A percentile compares a stretch with the other conserved stretches of the same genome.
phyloP scores from a whole-genome alignment of 345 rosid genomes.

The Xanthoceras sorbifolium region DNA sequence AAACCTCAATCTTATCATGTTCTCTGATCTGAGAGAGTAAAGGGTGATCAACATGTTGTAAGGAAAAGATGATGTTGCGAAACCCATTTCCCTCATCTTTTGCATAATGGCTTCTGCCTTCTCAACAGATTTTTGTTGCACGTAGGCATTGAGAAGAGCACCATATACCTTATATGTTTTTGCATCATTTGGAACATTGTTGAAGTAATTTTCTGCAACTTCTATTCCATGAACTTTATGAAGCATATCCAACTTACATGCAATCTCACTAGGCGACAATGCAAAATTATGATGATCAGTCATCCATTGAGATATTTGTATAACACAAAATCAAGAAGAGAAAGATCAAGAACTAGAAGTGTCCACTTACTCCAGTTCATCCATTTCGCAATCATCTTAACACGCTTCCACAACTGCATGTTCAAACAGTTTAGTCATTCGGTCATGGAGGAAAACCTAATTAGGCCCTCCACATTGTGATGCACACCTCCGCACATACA shows the following conservation, averaged over 20 bases:
- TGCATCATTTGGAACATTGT: constrained; percentile 12
- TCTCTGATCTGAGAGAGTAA: constrained; percentile 18
- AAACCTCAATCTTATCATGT: constrained; percentile 25
- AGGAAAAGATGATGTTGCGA: constrained; percentile 23
- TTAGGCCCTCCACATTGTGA: not conserved
- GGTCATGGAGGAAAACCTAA: no score
- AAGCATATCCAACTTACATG: constrained; percentile 27
- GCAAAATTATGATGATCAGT: constrained; percentile 12
- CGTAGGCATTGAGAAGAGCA: constrained; percentile 29
- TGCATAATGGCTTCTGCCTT: constrained; percentile 34
- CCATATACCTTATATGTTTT: constrained; percentile 25
- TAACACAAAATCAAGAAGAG: not conserved
- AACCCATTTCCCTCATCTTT: constrained; percentile 25
- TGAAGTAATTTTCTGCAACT: constrained; percentile 28
- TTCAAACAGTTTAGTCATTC: no score
- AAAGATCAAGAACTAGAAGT: not conserved
- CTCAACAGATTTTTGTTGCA: constrained; percentile 16
- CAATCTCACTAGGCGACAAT: constrained; percentile 16
- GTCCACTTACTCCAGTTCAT: not conserved
- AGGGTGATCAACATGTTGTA: constrained; percentile 26
- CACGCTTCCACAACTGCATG: no score
- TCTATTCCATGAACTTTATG: constrained; percentile 28
- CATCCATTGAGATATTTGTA: constrained; percentile 38
- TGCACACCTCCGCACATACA: not conserved
- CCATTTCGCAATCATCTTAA: not conserved